Evolutionary conservation across 768 basidiomycete genomes (phyloP), one percentile per base, ranked within the genome.

Genomic region (Trametes gibbosa): DNA sequence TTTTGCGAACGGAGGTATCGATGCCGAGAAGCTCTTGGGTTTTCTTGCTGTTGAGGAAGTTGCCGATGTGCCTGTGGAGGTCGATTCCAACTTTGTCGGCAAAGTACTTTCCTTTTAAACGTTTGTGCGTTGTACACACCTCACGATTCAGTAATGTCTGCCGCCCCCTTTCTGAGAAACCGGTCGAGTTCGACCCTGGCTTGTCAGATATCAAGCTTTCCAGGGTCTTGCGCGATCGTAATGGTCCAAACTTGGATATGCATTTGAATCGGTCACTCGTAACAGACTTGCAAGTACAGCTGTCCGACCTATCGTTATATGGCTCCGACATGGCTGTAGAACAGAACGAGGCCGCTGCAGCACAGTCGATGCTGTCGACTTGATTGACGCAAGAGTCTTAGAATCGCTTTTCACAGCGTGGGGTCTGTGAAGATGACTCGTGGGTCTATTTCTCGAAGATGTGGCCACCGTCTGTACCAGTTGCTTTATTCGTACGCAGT

Each of bases 11-110:
- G 4, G 74, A 68, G 5, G 79, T 68, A 67, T 85, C 83, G 13
- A 92, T 87, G 40, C 91, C 91, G 3, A 94, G 78, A 2, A 72
- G 70, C 0, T 67, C 60, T 16, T 85, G 84, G 29, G 84, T 76
- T 8, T 77, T 73, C 0, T 83, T 79, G 34, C 77, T 77, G 67
- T 85, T 78, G 53, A 94, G 86, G 72, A 84, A 95, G 3, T 74
- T 70, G 0, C 70, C 61, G 61, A 93, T 86, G 61, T 77, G 67
- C 51, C 87, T 88, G 63, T 25, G 10, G 37, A 16, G 9, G n/a
- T n/a, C n/a, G n/a, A n/a, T n/a, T n/a, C n/a, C n/a, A n/a, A n/a
- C n/a, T n/a, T n/a, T n/a, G n/a, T n/a, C n/a, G n/a, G n/a, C n/a
- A n/a, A n/a, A n/a, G n/a, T n/a, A n/a, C n/a, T n/a, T n/a, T n/a